These are phyloP conservation scores for Wickerhamiella dianesei DNA, from an alignment of 805 yeast genomes.

Conservation along the genomic window DNA sequence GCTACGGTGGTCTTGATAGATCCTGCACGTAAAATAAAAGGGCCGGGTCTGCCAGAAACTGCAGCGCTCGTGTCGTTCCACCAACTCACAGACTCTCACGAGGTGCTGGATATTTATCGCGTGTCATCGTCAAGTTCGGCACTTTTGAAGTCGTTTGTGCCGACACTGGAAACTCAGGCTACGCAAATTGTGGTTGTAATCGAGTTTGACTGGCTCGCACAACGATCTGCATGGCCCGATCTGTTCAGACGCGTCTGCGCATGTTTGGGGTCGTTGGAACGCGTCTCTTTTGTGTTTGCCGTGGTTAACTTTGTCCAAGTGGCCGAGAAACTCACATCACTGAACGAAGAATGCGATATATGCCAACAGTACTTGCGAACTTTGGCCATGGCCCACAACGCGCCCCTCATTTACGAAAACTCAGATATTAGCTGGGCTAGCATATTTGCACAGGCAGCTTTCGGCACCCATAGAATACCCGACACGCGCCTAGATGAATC, in stretches of 20 bases:
- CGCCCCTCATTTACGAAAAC: conserved; percentile 1
- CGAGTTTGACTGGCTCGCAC: conserved; percentile 3
- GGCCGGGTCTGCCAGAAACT: not conserved
- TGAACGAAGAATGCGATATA: conserved; percentile 1
- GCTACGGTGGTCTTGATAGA: not conserved
- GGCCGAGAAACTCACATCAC: not conserved
- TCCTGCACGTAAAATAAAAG: not conserved
- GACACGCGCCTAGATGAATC: not conserved
- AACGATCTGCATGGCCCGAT: not conserved
- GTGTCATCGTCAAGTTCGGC: not conserved
- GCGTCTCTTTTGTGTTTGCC: not conserved
- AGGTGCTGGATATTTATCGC: not conserved
- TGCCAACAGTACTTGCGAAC: conserved; percentile 2
- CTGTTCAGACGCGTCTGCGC: not conserved
- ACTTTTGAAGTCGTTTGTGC: not conserved
- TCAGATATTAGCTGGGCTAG: conserved; percentile 1
- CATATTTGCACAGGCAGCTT: not conserved
- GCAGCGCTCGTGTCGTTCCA: not conserved
- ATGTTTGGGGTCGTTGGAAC: not conserved
- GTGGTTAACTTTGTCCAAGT: not conserved
- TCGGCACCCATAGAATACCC: not conserved
- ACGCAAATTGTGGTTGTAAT: not conserved
- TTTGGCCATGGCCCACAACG: not conserved
- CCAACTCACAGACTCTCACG: not conserved
- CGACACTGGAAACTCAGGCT: not conserved